Evolutionary conservation across 2,329 filamentous ascomycete species (phyloP).

Genomic region (Lecanoromycetidae sp.): DNA sequence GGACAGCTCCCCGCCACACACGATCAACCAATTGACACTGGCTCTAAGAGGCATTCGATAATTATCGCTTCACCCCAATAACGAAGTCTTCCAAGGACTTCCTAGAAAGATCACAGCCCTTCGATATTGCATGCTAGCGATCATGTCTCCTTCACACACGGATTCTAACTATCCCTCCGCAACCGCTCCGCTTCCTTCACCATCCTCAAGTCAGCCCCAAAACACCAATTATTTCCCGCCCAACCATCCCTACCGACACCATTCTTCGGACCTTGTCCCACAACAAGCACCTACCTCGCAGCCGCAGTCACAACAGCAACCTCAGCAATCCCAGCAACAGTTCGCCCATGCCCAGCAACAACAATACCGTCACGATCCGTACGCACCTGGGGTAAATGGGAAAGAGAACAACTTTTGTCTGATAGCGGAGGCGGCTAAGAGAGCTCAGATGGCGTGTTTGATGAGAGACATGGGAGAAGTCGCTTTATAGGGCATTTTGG

Average conservation of each 20-base stretch:
- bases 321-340: constrained; percentile 8
- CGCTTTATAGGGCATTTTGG: constrained; percentile 33
- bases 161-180: constrained; percentile 1
- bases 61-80: background rate
- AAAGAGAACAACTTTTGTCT: constrained; percentile 75
- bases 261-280: background rate
- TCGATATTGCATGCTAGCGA: too few species aligned
- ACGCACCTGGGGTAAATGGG: background rate
- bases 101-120: background rate
- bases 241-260: background rate
- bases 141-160: constrained; percentile 5
- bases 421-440: constrained; percentile 82
- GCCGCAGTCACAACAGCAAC: background rate
- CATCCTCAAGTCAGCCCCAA: constrained; percentile 4
- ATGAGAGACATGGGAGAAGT: constrained; percentile 74
- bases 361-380: constrained; percentile 29
- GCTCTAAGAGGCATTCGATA: too few species aligned
- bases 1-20: too few species aligned
- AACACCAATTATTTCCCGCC: constrained; percentile 9
- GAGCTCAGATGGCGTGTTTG: constrained; percentile 79
- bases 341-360: background rate
- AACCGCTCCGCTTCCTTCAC: constrained; percentile 11
- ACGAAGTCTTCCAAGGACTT: background rate
- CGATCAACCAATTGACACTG: too few species aligned
- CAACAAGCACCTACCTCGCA: constrained; percentile 4